Evolutionary conservation across 345 rosid species (phyloP).

Genomic region (Mercurialis annua): DNA sequence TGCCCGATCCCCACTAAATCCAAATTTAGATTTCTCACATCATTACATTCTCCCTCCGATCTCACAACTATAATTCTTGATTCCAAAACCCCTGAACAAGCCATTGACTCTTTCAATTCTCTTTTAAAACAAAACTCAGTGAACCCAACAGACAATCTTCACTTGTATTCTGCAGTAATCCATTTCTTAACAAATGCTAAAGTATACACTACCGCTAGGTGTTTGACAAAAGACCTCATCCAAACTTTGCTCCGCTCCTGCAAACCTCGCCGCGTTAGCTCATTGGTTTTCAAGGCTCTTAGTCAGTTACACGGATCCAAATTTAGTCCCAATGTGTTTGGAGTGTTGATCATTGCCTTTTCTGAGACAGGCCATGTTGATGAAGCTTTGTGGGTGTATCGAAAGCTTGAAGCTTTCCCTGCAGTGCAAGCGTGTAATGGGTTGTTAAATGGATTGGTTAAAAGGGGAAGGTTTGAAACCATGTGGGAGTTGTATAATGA

Average conservation of each 20-base stretch:
- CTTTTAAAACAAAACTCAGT: conserved; percentile 13
- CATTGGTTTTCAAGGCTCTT: conserved; percentile 41
- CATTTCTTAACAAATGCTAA: conserved; percentile 36
- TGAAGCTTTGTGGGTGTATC: conserved; percentile 59
- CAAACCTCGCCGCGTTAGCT: conserved; percentile 28
- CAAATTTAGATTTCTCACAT: conserved; percentile 19
- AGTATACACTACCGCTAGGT: conserved; percentile 43
- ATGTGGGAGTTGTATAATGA: conserved; percentile 44
- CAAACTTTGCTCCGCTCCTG: conserved; percentile 32
- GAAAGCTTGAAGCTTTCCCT: conserved; percentile 39
- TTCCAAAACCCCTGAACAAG: conserved; percentile 41
- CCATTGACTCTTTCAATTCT: conserved; percentile 38
- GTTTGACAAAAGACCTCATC: conserved; percentile 62
- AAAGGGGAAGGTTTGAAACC: conserved; percentile 35
- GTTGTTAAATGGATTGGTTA: conserved; percentile 51
- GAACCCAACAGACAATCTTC: conserved; percentile 32
- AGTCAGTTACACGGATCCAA: conserved; percentile 23
- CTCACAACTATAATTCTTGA: conserved; percentile 38
- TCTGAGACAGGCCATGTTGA: conserved; percentile 50
- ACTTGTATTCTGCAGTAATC: conserved; percentile 30
- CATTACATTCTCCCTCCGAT: conserved; percentile 23
- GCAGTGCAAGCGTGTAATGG: conserved; percentile 46
- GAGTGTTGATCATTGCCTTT: conserved; percentile 46
- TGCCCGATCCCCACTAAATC: conserved; percentile 1
- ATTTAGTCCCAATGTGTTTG: conserved; percentile 45